These are phyloP conservation scores for Nicotiana otophora DNA, from an alignment of 257 asterid species.

Conservation along the genomic window DNA sequence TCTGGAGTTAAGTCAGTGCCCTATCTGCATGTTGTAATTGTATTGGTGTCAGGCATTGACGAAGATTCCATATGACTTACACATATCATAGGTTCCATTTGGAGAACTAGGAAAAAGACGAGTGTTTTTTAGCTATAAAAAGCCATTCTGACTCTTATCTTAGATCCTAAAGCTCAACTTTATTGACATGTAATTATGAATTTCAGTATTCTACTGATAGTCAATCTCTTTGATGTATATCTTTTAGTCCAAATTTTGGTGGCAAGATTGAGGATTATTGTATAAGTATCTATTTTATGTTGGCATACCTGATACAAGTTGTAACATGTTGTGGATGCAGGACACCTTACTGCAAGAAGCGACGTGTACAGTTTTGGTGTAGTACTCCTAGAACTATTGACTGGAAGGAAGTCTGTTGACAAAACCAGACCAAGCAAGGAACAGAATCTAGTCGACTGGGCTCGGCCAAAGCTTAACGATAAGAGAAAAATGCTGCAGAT, in stretches of 20 bases:
- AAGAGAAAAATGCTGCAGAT: slow-evolving; percentile 95
- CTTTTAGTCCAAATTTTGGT: too few species aligned
- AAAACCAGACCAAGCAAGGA: slow-evolving; percentile 98
- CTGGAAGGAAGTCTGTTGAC: slow-evolving; percentile 97
- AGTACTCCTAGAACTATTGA: slow-evolving; percentile 91
- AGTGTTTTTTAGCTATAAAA: not conserved
- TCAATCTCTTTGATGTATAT: not conserved
- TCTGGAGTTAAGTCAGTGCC: not conserved
- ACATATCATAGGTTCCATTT: not conserved
- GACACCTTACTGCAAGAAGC: slow-evolving; percentile 98
- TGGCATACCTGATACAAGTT: not conserved
- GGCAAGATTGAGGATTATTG: not conserved
- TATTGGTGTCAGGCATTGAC: not conserved
- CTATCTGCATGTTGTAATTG: not conserved
- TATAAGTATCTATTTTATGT: not conserved
- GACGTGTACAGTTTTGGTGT: slow-evolving; percentile 99
- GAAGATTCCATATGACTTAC: not conserved
- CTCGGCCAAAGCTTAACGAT: slow-evolving; percentile 89
- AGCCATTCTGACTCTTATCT: not conserved
- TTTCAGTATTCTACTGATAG: not conserved
- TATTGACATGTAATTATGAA: not conserved
- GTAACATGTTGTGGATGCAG: slow-evolving; percentile 37
- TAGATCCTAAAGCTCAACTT: not conserved
- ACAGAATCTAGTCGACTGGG: slow-evolving; percentile 98
- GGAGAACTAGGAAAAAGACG: not conserved